phyloP scores from a whole-genome alignment of 2,329 filamentous ascomycete species.

The Dryadomyces quercus-mongolicae region DNA sequence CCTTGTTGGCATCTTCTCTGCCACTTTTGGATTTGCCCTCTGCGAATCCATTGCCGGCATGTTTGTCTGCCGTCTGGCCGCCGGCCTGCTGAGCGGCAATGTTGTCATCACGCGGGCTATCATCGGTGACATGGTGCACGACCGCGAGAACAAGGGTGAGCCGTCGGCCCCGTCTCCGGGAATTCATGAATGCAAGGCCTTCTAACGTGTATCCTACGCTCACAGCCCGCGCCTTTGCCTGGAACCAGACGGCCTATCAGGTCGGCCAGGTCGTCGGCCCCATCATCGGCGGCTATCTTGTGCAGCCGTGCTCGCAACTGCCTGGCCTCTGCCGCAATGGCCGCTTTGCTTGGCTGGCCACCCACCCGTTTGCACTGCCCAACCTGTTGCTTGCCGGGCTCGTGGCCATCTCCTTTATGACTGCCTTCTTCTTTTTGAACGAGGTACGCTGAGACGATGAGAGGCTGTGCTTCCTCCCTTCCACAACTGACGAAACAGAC shows the following conservation, averaged over 20 bases:
- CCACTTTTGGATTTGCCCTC: slow-evolving; percentile 5
- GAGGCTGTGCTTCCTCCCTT: too few species aligned
- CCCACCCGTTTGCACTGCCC: slow-evolving; percentile 8
- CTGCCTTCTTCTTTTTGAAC: slow-evolving; percentile 4
- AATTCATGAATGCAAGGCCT: too few species aligned
- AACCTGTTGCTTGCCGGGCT: slow-evolving; percentile 4
- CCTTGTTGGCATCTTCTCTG: slow-evolving; percentile 1
- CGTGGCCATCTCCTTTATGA: background rate
- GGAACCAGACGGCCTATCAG: slow-evolving; percentile 10
- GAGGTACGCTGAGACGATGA: slow-evolving; percentile 1
- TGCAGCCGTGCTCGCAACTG: slow-evolving; percentile 5
- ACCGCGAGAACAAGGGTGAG: slow-evolving; percentile 5
- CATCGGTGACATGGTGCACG: slow-evolving; percentile 9
- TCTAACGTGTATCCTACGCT: too few species aligned
- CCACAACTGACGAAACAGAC: background rate
- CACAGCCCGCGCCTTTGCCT: slow-evolving; percentile 6
- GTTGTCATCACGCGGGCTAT: slow-evolving; percentile 9
- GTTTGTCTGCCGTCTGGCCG: slow-evolving; percentile 5
- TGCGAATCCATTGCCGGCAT: slow-evolving; percentile 1
- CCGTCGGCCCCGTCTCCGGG: too few species aligned
- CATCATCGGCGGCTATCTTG: slow-evolving; percentile 8
- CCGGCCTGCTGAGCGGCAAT: slow-evolving; percentile 9
- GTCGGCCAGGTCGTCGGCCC: slow-evolving; percentile 8
- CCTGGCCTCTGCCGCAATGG: slow-evolving; percentile 1
- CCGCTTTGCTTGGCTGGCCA: slow-evolving; percentile 2